Conservation (phyloP, 306 rosid species). For the Prosopis cineraria region DNA sequence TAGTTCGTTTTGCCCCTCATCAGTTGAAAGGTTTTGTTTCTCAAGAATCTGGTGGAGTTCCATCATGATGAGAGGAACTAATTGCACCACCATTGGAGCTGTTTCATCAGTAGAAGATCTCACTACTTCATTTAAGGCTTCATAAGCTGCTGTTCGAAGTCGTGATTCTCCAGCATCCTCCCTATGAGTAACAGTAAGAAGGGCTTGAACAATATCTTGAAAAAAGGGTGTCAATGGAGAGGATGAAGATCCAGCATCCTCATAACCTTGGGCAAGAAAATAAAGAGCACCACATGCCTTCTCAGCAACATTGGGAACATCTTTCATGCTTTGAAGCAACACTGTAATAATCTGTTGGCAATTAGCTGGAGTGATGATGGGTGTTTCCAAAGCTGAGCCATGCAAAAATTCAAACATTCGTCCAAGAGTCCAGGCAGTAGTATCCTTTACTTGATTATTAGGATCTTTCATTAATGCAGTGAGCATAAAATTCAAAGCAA, state of each 20-base stretch:
- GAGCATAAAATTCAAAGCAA: neutral
- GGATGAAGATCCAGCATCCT: neutral
- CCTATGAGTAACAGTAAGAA: neutral
- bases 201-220: neutral
- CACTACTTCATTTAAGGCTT: neutral
- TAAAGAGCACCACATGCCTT: neutral
- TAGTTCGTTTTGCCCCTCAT: neutral
- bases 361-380: neutral
- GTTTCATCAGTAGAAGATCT: neutral
- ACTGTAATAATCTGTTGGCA: neutral
- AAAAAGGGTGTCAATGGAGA: neutral
- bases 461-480: neutral
- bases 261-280: neutral
- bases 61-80: neutral
- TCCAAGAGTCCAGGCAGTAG: neutral
- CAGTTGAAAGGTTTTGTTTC: neutral
- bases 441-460: neutral
- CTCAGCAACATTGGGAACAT: constrained; percentile 3
- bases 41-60: neutral
- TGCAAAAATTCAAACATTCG: neutral
- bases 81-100: neutral
- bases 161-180: constrained; percentile 4
- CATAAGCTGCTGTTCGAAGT: neutral
- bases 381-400: neutral
- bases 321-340: constrained; percentile 1